phyloP scores from a whole-genome alignment of 2,329 filamentous ascomycete species.

The Sporothrix mexicana region DNA sequence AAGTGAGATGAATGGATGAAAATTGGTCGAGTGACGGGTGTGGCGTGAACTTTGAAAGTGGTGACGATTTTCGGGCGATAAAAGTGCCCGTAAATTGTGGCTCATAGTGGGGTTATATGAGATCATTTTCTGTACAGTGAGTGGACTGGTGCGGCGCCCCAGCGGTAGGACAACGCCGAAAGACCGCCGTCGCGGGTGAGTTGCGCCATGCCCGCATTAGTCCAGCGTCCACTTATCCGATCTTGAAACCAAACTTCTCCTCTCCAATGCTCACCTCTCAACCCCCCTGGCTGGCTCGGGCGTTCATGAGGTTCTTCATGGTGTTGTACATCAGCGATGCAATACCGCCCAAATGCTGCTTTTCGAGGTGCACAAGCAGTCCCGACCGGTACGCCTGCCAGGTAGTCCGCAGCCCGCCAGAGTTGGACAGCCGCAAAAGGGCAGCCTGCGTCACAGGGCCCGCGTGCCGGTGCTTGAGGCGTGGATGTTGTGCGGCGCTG shows the following conservation, averaged over 20 bases:
- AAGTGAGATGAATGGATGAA: neutral
- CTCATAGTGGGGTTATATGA: slow-evolving; percentile 33
- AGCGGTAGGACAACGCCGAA: neutral
- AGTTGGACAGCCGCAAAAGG: slow-evolving; percentile 64
- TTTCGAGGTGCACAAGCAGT: slow-evolving; percentile 72
- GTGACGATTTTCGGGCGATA: slow-evolving; percentile 6
- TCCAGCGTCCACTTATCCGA: neutral
- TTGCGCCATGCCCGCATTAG: neutral
- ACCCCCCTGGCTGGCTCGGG: slow-evolving; percentile 34
- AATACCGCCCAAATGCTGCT: slow-evolving; percentile 68
- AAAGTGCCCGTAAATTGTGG: neutral
- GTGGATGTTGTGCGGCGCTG: slow-evolving; percentile 31
- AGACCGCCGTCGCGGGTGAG: neutral
- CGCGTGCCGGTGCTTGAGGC: slow-evolving; percentile 59
- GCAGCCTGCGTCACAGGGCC: slow-evolving; percentile 74
- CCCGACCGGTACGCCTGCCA: slow-evolving; percentile 78
- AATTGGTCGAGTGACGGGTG: neutral
- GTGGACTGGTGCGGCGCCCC: neutral
- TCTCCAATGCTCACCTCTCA: neutral
- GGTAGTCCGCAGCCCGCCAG: slow-evolving; percentile 68
- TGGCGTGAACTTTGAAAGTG: neutral
- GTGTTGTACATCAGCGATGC: slow-evolving; percentile 78
- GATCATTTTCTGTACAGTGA: neutral
- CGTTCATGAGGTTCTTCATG: slow-evolving; percentile 73
- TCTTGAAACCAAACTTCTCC: too few relatives aligned